phyloP scores from a whole-genome alignment of 2,329 filamentous ascomycete genomes.

The Mollisiaceae sp. region DNA sequence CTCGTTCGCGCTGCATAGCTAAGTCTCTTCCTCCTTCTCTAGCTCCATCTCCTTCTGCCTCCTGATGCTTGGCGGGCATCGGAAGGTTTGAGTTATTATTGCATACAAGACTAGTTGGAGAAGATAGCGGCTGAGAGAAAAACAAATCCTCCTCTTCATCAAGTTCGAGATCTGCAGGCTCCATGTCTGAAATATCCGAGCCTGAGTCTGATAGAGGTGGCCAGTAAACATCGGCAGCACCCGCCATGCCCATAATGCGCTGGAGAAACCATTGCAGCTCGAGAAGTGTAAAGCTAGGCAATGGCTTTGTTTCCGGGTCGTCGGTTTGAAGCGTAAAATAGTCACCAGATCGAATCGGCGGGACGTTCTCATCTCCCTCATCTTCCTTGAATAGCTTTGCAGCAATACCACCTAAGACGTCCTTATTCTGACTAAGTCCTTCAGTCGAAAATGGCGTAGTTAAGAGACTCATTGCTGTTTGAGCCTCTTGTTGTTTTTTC shows the following conservation, averaged over 20 bases:
- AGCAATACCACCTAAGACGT: too few species aligned
- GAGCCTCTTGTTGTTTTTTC: too few species aligned
- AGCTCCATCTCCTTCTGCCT: too few species aligned
- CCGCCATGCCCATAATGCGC: conserved; percentile 22
- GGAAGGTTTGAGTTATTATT: too few species aligned
- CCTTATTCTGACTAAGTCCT: too few species aligned
- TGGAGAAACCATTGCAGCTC: conserved; percentile 27
- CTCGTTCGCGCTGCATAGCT: too few species aligned
- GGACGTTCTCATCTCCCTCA: background rate
- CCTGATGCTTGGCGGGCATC: too few species aligned
- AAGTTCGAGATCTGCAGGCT: conserved; percentile 7
- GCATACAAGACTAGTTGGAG: too few species aligned
- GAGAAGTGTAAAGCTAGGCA: conserved; percentile 24
- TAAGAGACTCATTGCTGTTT: too few species aligned
- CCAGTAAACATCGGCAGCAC: conserved; percentile 6
- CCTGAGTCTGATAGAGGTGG: conserved; percentile 6
- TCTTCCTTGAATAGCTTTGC: too few species aligned
- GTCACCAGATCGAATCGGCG: conserved; percentile 12
- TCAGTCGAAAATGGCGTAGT: too few species aligned
- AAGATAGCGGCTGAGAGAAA: background rate
- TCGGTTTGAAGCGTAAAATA: conserved; percentile 21
- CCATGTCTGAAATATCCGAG: conserved; percentile 4
- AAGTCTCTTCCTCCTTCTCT: too few species aligned
- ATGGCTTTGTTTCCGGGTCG: conserved; percentile 19
- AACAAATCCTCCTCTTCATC: conserved; percentile 8